Base-by-base conservation (phyloP, 2,329 filamentous ascomycete genomes). In the Sporothrix phasma region DNA sequence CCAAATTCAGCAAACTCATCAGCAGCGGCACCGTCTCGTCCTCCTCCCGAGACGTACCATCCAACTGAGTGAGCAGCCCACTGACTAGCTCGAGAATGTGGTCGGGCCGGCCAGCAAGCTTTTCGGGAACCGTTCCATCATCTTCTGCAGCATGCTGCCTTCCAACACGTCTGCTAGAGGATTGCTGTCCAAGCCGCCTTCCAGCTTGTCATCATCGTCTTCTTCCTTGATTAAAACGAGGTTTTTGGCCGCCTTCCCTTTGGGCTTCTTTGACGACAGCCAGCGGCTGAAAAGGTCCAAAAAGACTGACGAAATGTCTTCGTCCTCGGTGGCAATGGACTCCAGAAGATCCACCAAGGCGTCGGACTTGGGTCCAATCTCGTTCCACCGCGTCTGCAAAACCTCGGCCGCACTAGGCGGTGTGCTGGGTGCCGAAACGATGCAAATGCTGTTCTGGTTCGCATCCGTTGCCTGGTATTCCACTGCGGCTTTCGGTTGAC, bases 61-160 rank as follows among this genome's bases (percentile, higher is more conserved):
- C 74, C 6, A 77, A 73, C 37, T 79, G 77, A 17, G 78, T 63
- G 1, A 91, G 72, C 0, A 91, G 79, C 63, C 88, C 81, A 60
- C 78, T 78, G 58, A 87, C 80, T 1, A 92, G 78, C 53, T 85
- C 81, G 1, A 91, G 75, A 6, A 89, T 79, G 68, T 88, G 84
- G 49, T 81, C 80, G 2, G 88, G 86, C 64, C 85, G 82, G 37
- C 79, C 80, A 34, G 88, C 81, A 13, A 91, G 78, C 66, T 83
- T 85, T 24, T 87, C 82, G 0, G 85, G 81, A 53, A 87, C 53
- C 77, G 80, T 26, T 83, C 81, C 73, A 90, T 84, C 74, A 91
- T 80, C 39, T 80, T 81, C 69, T 89, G 85, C 7, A 90, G 77
- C 0, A 89, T 74, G 58, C 84, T 84, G 5, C 85, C 78, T 67